Base-by-base conservation (phyloP, 2,329 filamentous ascomycete genomes). In the Xylariomycetidae sp. region DNA sequence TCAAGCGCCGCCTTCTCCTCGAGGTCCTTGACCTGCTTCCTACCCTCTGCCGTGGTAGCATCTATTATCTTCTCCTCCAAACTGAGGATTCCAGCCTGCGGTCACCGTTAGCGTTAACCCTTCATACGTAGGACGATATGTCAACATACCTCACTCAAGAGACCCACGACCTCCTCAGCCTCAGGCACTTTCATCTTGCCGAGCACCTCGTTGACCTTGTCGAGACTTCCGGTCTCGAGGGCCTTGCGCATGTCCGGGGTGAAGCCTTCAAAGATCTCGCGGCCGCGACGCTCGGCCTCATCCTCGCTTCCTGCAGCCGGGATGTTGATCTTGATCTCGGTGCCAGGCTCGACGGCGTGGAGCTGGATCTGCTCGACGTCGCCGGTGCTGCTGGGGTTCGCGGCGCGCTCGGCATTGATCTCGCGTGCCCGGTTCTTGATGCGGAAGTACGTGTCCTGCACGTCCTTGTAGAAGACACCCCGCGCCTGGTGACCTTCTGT, bases 341-440 rank as follows among this genome's bases (percentile, higher is more conserved):
- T 95, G 29, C 83, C 84, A 0, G 90, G 90, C 58, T 95, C 88
- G 9, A 98, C 89, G 10, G 92, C 90, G 57, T 98, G 92, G 29
- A 98, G 73, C 62, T 98, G 93, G 48, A 98, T 98, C 61, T 95
- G 90, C 65, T 98, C 92, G 8, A 94, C 83, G 14, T 82, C 86
- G 42, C 74, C 75, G 25, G 67, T 69, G 23, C 65, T 61, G 25
- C 59, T 65, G 3, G 56, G 64, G 34, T 73, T 69, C 42, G 64
- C 66, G 12, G 67, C 69, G 39, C 68, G 59, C 60, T 77, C 64
- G 13, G 63, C 60, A 34, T 70, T 60, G 43, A 95, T 82, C 59
- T 93, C 85, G 6, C 73, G 70, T 1, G 84, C 79, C 29, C 92
- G 79, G 17, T 70, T 79, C 51, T 79, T 79, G 59, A 98, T 96